A percentile compares a stretch with the other conserved stretches of the same genome.
Evolutionary conservation across 2,329 filamentous ascomycete genomes (phyloP).

Genomic region (Stachybotrys elegans): DNA sequence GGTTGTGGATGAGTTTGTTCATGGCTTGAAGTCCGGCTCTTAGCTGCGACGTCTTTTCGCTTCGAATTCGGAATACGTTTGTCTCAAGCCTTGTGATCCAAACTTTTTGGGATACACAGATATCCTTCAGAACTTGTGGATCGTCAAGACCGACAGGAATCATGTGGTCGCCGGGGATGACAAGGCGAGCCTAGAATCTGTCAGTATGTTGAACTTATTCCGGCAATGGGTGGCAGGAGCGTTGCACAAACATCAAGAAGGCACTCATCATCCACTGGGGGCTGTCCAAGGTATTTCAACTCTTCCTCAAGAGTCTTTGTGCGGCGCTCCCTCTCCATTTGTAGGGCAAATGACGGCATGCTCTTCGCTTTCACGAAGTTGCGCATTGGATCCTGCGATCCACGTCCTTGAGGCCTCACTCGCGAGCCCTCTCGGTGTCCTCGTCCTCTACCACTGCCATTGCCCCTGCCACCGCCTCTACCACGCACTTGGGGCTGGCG

Average conservation of each 20-base stretch:
- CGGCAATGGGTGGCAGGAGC: background rate
- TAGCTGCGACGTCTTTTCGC: slow-evolving; percentile 16
- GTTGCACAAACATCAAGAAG: slow-evolving; percentile 18
- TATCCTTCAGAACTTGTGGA: slow-evolving; percentile 16
- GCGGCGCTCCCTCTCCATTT: slow-evolving; percentile 13
- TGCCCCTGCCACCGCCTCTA: no score
- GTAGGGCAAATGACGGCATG: no score
- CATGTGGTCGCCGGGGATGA: slow-evolving; percentile 22
- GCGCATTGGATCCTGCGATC: no score
- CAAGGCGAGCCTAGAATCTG: slow-evolving; percentile 14
- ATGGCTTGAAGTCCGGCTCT: slow-evolving; percentile 20
- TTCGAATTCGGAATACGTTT: slow-evolving; percentile 20
- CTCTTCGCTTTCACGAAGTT: no score
- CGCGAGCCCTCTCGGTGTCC: no score
- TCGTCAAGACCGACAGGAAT: slow-evolving; percentile 19
- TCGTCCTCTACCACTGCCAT: no score
- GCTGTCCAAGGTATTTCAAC: slow-evolving; percentile 16
- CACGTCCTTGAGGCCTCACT: no score
- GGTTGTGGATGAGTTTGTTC: slow-evolving; percentile 26
- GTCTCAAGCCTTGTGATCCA: slow-evolving; percentile 23
- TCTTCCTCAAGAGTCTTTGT: slow-evolving; percentile 11
- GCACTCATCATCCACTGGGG: slow-evolving; percentile 12
- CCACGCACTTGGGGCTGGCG: no score
- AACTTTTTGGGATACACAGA: slow-evolving; percentile 21
- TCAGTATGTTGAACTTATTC: no score